Conservation (phyloP, 768 basidiomycete genomes). For the Boletus vermiculosoides region DNA sequence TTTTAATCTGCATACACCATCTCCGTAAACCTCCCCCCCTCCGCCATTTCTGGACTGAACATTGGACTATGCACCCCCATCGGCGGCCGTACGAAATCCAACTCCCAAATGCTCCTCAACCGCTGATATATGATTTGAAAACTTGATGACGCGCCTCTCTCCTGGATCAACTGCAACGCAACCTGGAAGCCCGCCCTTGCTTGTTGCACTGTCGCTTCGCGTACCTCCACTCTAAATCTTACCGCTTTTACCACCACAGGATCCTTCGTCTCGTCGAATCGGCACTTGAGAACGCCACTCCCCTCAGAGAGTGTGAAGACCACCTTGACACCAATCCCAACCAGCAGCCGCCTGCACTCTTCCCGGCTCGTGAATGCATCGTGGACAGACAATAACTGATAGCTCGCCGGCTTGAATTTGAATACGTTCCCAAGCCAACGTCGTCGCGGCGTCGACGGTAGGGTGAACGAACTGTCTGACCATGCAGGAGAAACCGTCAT, state of each 20-base stretch:
- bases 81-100: constrained; percentile 41
- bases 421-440: constrained; percentile 90
- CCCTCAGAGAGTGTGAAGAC: constrained; percentile 63
- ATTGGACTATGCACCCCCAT: constrained; percentile 17
- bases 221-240: constrained; percentile 82
- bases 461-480: constrained; percentile 46
- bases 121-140: constrained; percentile 74
- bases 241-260: constrained; percentile 61
- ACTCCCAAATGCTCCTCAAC: constrained; percentile 67
- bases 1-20: constrained; percentile 33
- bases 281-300: constrained; percentile 71
- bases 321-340: constrained; percentile 67
- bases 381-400: constrained; percentile 55
- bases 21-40: constrained; percentile 29
- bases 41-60: constrained; percentile 31
- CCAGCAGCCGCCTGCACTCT: constrained; percentile 72
- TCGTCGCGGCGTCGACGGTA: constrained; percentile 48
- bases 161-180: constrained; percentile 66
- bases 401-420: constrained; percentile 71
- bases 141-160: constrained; percentile 82
- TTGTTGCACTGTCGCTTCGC: constrained; percentile 40
- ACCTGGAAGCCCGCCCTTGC: constrained; percentile 51
- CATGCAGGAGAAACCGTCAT: constrained; percentile 39
- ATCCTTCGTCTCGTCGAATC: constrained; percentile 64
- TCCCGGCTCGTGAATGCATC: constrained; percentile 65